Conservation (phyloP, 1,284 basidiomycete species). For the Gomphus sp. region DNA sequence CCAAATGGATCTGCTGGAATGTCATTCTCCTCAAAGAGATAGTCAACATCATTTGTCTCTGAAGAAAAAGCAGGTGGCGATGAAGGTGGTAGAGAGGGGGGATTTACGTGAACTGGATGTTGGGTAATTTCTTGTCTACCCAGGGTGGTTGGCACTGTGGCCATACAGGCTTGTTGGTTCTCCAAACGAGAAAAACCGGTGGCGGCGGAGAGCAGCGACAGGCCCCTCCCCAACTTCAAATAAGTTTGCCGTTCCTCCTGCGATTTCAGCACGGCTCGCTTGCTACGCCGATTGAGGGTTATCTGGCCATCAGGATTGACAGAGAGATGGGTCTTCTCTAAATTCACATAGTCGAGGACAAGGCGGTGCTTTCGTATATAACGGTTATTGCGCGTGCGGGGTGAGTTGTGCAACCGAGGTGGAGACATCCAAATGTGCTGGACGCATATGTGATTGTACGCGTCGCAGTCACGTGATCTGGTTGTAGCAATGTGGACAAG, state of each 20-base stretch:
- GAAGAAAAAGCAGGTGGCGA: neutral
- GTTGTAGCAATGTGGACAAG: neutral
- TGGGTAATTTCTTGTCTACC: neutral
- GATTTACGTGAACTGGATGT: neutral
- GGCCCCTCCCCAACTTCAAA: neutral
- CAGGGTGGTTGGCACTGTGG: neutral
- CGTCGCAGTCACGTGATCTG: neutral
- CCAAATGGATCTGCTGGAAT: neutral
- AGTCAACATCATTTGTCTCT: neutral
- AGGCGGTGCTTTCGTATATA: neutral
- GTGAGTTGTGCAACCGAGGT: neutral
- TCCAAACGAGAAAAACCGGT: neutral
- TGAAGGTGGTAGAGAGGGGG: neutral
- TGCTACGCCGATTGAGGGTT: neutral
- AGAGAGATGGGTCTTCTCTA: neutral
- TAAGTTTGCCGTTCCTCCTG: neutral
- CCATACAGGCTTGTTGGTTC: neutral
- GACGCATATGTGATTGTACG: too few relatives aligned
- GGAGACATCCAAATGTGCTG: neutral
- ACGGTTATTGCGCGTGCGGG: neutral
- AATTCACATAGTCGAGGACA: neutral
- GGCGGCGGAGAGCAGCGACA: neutral
- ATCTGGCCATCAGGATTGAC: neutral
- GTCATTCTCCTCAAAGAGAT: neutral
- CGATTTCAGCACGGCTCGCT: neutral